Conservation (phyloP, 495 filamentous ascomycete species). For the Pyrenula aspistea region DNA sequence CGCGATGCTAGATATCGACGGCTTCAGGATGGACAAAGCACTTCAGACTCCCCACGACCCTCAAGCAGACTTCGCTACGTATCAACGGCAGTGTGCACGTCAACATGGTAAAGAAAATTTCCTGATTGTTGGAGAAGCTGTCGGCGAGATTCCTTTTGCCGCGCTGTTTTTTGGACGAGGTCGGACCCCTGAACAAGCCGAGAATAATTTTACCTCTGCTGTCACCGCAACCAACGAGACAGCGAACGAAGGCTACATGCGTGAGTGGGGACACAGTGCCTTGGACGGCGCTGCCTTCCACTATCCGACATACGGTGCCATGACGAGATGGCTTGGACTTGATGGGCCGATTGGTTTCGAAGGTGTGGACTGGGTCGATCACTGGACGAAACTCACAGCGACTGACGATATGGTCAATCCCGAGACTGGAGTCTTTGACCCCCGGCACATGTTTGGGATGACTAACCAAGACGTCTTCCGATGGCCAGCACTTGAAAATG, state of each 20-base stretch:
- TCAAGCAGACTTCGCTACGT: conserved; percentile 26
- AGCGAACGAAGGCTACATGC: conserved; percentile 26
- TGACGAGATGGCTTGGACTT: conserved; percentile 34
- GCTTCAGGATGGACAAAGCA: conserved; percentile 37
- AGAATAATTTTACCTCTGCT: conserved; percentile 20
- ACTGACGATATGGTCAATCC: conserved; percentile 35
- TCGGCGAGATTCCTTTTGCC: conserved; percentile 22
- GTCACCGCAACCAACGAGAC: conserved; percentile 21
- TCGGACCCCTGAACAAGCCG: conserved; percentile 20
- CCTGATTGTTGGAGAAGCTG: conserved; percentile 37
- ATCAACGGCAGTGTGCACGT: conserved; percentile 27
- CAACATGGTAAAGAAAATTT: conserved; percentile 32
- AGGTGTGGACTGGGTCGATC: conserved; percentile 25
- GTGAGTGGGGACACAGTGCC: conserved; percentile 27
- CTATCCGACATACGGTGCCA: conserved; percentile 31
- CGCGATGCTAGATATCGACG: conserved; percentile 33
- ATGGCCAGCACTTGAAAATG: conserved; percentile 36
- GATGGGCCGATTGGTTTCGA: conserved; percentile 28
- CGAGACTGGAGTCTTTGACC: conserved; percentile 36
- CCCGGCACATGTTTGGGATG: conserved; percentile 33
- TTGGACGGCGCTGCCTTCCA: conserved; percentile 34
- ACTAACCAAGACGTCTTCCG: conserved; percentile 41
- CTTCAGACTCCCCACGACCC: conserved; percentile 33
- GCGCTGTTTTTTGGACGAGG: conserved; percentile 26
- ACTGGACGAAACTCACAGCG: conserved; percentile 25